phyloP scores from a whole-genome alignment of 768 basidiomycete genomes.

The Kwoniella sp. region DNA sequence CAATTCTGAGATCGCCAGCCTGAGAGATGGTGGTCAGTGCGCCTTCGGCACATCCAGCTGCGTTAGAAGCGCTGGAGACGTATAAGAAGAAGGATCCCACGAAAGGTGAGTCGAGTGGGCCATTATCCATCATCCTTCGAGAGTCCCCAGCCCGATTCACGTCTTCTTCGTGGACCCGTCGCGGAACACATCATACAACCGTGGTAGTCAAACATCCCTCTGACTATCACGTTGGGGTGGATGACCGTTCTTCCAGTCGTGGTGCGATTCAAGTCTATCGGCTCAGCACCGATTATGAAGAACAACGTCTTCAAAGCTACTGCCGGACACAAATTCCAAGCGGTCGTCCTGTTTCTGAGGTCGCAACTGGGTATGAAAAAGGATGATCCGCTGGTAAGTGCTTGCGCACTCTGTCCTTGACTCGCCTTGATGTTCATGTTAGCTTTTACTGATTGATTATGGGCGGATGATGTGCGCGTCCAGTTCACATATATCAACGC shows the following conservation, averaged over 20 bases:
- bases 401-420: not conserved
- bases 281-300: slow-evolving; percentile 98
- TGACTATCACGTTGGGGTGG: not conserved
- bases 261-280: slow-evolving; percentile 95
- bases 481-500: slow-evolving; percentile 67
- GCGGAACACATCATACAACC: too few species aligned
- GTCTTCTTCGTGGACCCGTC: not conserved
- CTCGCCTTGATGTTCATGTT: not conserved
- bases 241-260: slow-evolving; percentile 66
- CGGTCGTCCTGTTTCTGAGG: slow-evolving; percentile 88
- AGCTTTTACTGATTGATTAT: not conserved
- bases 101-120: slow-evolving; percentile 52
- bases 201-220: not conserved
- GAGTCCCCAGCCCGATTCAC: not conserved
- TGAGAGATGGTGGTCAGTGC: too few species aligned
- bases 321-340: slow-evolving; percentile 88
- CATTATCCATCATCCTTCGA: slow-evolving; percentile 4
- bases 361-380: slow-evolving; percentile 85
- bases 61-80: slow-evolving; percentile 69
- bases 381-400: slow-evolving; percentile 74
- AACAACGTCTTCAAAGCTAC: slow-evolving; percentile 99
- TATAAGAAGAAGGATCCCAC: slow-evolving; percentile 62
- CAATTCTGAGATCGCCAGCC: too few species aligned
- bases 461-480: not conserved
- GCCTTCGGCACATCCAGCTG: not conserved